Evolutionary conservation across 192 early-diverging fungal species (phyloP), one percentile per base, ranked within the genome.

Genomic region (Mortierella hygrophila): DNA sequence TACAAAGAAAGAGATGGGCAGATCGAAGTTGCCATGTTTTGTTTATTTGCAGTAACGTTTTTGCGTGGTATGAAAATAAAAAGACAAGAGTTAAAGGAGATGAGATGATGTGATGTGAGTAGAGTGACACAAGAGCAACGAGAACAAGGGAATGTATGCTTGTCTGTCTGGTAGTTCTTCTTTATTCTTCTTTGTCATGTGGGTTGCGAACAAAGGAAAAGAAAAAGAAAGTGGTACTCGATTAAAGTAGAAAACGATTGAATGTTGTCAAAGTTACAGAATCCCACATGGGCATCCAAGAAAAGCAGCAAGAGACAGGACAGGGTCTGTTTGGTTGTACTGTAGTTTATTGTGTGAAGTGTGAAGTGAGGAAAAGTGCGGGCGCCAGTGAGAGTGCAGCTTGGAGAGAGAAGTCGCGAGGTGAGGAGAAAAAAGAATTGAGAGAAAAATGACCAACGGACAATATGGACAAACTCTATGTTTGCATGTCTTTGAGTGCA

Each of bases 71-170:
- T 23, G 29, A 74, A 38, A 40, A 76, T n/a, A 41, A 35, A 42
- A 38, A 38, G 40, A 38, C 74, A 32, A 35, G 35, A 35, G 35
- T 35, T 63, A 32, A 32, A 49, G 38, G 37, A 68, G 54, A 76
- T 37, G 72, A 44, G 72, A 49, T 74, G 47, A 44, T 38, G 47
- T 49, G 72, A 52, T 32, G 42, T 74, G 41, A 74, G 72, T 52
- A 44, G 47, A 52, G 72, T n/a, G 72, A 74, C 10, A 44, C 41
- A 74, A 52, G 47, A 52, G 72, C 13, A 42, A 26, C 1, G 42
- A 26, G 70, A 37, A 29, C 6, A 21, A 26, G 20, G 11, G 72
- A 52, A 29, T 4, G 13, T 29, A 49, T 41, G 72, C 41, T 29
- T 21, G 18, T 18, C 18, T 52, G 44, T 40, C 38, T 35, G 35